Evolutionary conservation across 179 eudicot genomes (phyloP), one percentile per base, ranked within the genome.

Genomic region (Beta macrorhiza): DNA sequence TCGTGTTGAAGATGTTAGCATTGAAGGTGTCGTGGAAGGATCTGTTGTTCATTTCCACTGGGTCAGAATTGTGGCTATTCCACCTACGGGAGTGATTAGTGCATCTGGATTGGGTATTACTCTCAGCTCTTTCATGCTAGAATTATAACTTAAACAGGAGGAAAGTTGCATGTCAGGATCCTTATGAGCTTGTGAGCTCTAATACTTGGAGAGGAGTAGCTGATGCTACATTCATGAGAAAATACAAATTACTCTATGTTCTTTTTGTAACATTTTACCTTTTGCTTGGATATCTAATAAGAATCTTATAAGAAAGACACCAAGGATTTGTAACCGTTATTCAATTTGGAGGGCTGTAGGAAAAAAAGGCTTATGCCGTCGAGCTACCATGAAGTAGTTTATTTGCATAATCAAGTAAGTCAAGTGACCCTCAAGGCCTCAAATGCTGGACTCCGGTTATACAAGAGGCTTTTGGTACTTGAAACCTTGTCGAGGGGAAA

Each of bases 11-110:
- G 98, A 91, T 82, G 71, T 95, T 57, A 84, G 71, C 58, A 84
- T 95, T 32, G 91, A 88, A 84, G 99, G 99, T 67, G 57, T 76
- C 17, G 72, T 93, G 22, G 91, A 90, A 90, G 98, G 99, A 86
- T 92, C 98, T 81, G 93, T 95, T 85, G 87, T 95, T 80, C 99
- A 95, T 88, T 91, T 95, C 67, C 97, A 95, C 83, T 87, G 93
- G 93, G 91, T 92, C 78, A 92, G 99, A 87, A 83, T 88, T 47
- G 92, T 93, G 65, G 86, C 78, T 78, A 85, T 95, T 67, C 81
- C 82, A 81, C 67, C 91, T 56, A 86, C 89, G 49, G 99, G 99
- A 76, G 55, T 82, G 86, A 88, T 95, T 76, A 92, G 88, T 89
- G 95, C 98, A 67, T 88, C 99, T 83, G 99, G 95, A 72, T 78